A percentile compares a stretch with the other conserved stretches of the same genome.
Conservation (phyloP, 78 protist species). For the Kipferlia bialata region DNA sequence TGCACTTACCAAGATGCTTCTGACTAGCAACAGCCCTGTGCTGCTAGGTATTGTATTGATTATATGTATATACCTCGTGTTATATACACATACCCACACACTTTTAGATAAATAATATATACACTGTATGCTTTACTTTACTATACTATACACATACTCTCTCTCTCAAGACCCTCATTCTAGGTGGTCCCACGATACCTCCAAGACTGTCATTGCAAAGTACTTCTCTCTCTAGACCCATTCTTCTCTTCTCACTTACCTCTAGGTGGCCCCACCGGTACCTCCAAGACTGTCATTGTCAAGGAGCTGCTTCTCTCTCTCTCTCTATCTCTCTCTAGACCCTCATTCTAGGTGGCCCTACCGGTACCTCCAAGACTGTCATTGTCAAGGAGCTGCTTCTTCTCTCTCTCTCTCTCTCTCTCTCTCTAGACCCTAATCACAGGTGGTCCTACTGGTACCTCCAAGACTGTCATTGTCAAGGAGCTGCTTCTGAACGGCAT, state of each 20-base stretch:
- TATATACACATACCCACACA: too few species aligned
- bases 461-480: slow-evolving; percentile 44
- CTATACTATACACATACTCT: too few species aligned
- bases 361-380: slow-evolving; percentile 67
- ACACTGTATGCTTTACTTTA: too few species aligned
- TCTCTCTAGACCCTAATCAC: slow-evolving; percentile 53
- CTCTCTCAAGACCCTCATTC: too few species aligned
- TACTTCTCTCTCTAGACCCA: too few species aligned
- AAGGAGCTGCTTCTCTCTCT: slow-evolving; percentile 25
- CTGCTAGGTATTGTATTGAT: too few species aligned
- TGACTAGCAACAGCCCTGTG: slow-evolving; percentile 15
- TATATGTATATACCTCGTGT: too few species aligned
- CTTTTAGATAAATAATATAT: too few species aligned
- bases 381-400: slow-evolving; percentile 19
- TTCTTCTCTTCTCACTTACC: too few species aligned
- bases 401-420: slow-evolving; percentile 34
- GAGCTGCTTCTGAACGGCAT: slow-evolving; percentile 13
- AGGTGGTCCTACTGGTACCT: slow-evolving; percentile 67
- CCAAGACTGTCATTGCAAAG: too few species aligned
- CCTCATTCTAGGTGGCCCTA: slow-evolving; percentile 51
- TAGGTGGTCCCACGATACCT: too few species aligned
- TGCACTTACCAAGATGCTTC: slow-evolving; percentile 20
- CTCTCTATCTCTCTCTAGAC: too few species aligned
- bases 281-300: slow-evolving; percentile 53
- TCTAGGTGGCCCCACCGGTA: slow-evolving; percentile 63